Conservation (phyloP, 2,329 filamentous ascomycete species). For the Rhinocladiella similis region DNA sequence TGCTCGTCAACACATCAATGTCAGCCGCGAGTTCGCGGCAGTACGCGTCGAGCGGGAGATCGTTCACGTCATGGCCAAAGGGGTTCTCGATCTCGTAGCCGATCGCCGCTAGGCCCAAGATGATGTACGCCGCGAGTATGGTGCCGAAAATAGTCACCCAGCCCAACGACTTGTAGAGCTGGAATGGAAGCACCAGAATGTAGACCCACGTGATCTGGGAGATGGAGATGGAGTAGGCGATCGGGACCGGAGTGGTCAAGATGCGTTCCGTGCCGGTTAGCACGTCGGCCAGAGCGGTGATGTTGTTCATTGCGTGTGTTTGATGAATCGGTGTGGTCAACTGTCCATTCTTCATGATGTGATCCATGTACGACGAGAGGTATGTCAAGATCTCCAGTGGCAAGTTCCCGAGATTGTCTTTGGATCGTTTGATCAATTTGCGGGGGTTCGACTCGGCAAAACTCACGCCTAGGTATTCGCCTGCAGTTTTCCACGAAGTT, state of each 20-base stretch:
- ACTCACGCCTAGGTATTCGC: slow-evolving; percentile 73
- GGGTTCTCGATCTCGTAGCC: slow-evolving; percentile 83
- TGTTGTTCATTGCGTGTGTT: slow-evolving; percentile 51
- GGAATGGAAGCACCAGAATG: slow-evolving; percentile 77
- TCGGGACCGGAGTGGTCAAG: slow-evolving; percentile 76
- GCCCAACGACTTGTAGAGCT: slow-evolving; percentile 62
- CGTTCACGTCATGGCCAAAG: slow-evolving; percentile 81
- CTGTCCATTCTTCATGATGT: slow-evolving; percentile 48
- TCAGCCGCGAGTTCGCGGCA: slow-evolving; percentile 74
- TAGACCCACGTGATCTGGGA: slow-evolving; percentile 86
- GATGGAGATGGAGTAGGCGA: slow-evolving; percentile 82
- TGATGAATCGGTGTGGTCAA: slow-evolving; percentile 40
- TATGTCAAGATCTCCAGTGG: slow-evolving; percentile 79
- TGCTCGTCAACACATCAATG: slow-evolving; percentile 69
- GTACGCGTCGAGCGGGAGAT: slow-evolving; percentile 73
- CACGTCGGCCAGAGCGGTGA: slow-evolving; percentile 69
- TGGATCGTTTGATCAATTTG: slow-evolving; percentile 72
- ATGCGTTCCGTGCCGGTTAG: slow-evolving; percentile 74
- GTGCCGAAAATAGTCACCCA: slow-evolving; percentile 80
- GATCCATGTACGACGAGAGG: slow-evolving; percentile 66
- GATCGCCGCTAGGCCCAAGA: slow-evolving; percentile 73
- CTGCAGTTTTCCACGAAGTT: slow-evolving; percentile 62
- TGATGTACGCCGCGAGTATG: slow-evolving; percentile 73
- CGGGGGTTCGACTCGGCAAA: slow-evolving; percentile 78
- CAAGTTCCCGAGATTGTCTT: slow-evolving; percentile 75